phyloP scores from a whole-genome alignment of 192 early-diverging fungal genomes.

The Lunasporangiospora selenospora region DNA sequence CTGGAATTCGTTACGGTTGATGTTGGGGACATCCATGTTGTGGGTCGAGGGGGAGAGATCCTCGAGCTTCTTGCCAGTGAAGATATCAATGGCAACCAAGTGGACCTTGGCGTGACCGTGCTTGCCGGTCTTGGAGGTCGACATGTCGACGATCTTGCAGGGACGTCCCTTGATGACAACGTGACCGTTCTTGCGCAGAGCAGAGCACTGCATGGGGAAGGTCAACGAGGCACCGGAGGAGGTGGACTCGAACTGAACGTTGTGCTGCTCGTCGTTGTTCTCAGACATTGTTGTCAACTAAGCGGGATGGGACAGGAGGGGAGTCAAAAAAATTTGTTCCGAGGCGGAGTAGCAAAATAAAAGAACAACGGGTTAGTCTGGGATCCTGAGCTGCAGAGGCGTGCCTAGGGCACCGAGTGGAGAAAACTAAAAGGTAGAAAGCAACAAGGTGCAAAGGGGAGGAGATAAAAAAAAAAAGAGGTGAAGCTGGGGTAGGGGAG shows the following conservation, averaged over 20 bases:
- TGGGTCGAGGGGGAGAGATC: conserved; percentile 99
- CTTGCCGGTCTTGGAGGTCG: conserved; percentile 99
- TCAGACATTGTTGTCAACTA: conserved; percentile 46
- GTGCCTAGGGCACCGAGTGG: no score
- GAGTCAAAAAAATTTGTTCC: conserved; percentile 3
- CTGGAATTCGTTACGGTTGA: conserved; percentile 83
- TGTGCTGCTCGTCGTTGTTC: conserved; percentile 68
- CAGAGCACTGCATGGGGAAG: conserved; percentile 99
- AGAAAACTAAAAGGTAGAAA: no score
- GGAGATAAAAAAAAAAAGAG: no score
- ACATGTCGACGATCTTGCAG: conserved; percentile 99
- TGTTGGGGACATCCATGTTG: conserved; percentile 99
- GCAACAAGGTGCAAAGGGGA: no score
- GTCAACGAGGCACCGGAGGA: conserved; percentile 90
- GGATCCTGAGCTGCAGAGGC: no score
- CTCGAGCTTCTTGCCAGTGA: conserved; percentile 98
- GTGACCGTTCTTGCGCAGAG: conserved; percentile 97
- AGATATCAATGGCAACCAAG: conserved; percentile 94
- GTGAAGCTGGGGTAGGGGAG: no score
- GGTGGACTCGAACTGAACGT: conserved; percentile 75
- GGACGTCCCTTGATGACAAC: conserved; percentile 99
- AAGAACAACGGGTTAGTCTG: no score
- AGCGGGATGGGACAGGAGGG: neutral
- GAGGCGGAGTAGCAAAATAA: no score
- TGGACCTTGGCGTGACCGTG: conserved; percentile 99